A percentile compares a stretch with the other conserved stretches of the same genome.
Conservation (phyloP, 495 filamentous ascomycete genomes). For the Neurospora sp. region DNA sequence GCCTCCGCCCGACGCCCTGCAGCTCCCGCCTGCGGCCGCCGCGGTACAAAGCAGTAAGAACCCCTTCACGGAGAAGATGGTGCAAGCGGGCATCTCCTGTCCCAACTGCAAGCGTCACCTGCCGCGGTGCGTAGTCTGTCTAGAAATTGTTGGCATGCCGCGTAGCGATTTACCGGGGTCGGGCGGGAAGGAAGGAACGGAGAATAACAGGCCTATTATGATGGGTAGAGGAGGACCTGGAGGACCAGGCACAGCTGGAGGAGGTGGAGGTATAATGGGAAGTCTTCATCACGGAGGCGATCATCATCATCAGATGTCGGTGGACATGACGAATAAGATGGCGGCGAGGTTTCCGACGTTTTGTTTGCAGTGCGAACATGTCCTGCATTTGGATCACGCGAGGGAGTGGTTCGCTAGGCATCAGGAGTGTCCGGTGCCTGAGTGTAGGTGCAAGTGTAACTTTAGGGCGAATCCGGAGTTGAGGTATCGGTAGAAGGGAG, state of each 20-base stretch:
- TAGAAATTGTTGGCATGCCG: constrained; percentile 72
- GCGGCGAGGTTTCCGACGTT: constrained; percentile 57
- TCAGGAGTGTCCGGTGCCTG: constrained; percentile 76
- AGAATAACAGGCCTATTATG: neutral
- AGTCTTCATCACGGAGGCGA: constrained; percentile 11
- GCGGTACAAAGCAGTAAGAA: constrained; percentile 13
- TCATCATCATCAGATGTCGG: constrained; percentile 44
- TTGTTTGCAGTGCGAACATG: constrained; percentile 83
- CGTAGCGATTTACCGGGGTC: constrained; percentile 26
- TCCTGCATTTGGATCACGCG: constrained; percentile 81
- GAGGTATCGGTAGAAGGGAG: constrained; percentile 26
- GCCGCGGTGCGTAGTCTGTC: constrained; percentile 81
- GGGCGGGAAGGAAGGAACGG: neutral
- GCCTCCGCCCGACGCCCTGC: constrained; percentile 4
- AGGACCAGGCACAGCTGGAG: neutral
- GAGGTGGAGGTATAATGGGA: constrained; percentile 38
- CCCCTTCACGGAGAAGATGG: constrained; percentile 35
- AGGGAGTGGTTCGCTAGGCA: constrained; percentile 77
- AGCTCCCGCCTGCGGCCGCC: constrained; percentile 4
- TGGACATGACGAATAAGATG: constrained; percentile 37
- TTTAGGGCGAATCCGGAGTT: constrained; percentile 38
- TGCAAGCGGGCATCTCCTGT: constrained; percentile 53
- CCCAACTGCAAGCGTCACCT: constrained; percentile 80
- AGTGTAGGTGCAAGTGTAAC: constrained; percentile 78
- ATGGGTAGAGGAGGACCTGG: neutral